Percentiles rank a stretch among this genome's conserved stretches.
These are phyloP conservation scores for Podaxis sp. DNA, from an alignment of 768 basidiomycete genomes.

Conservation along the genomic window DNA sequence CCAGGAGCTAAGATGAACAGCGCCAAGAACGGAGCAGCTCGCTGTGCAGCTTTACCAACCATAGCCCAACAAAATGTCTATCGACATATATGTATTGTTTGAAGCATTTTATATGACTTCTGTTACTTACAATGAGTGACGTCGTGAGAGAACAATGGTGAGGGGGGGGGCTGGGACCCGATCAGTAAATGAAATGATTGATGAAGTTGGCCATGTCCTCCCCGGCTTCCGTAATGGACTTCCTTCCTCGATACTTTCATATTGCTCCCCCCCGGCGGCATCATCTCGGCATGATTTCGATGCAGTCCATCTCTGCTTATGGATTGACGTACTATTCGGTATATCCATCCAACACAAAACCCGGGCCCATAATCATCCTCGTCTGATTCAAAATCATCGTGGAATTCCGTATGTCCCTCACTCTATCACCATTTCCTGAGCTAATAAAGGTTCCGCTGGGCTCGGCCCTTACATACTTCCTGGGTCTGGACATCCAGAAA, in stretches of 20 bases:
- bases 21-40: too few species aligned
- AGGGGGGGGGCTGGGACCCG: too few species aligned
- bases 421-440: not conserved
- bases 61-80: too few species aligned
- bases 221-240: not conserved
- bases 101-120: too few species aligned
- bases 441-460: not conserved
- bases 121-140: too few species aligned
- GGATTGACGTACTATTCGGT: not conserved
- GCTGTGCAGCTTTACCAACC: too few species aligned
- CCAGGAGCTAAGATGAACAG: too few species aligned
- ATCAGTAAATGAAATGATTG: too few species aligned
- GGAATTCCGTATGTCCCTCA: not conserved
- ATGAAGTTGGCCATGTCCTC: too few species aligned
- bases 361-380: not conserved
- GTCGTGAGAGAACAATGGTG: too few species aligned
- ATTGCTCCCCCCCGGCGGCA: not conserved
- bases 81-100: too few species aligned
- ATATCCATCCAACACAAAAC: not conserved
- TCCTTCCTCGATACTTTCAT: not conserved
- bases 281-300: slow-evolving; percentile 6
- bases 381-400: not conserved
- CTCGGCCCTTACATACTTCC: not conserved
- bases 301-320: not conserved
- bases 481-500: not conserved